These are phyloP conservation scores for Pistacia integerrima DNA, from an alignment of 345 rosid genomes.

Conservation along the genomic window DNA sequence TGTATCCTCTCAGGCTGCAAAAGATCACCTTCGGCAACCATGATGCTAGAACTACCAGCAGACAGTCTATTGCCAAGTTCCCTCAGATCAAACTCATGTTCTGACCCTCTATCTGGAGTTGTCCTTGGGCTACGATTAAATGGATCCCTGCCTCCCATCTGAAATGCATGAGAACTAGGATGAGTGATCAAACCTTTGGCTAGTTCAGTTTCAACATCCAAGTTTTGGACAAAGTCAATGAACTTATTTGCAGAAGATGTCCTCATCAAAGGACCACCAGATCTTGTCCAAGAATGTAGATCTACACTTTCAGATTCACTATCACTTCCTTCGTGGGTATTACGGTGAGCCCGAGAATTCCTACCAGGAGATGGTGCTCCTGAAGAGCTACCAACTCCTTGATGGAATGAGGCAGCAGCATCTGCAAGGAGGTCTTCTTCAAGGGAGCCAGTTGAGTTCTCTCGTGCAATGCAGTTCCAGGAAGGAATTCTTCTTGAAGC, in stretches of 20 bases:
- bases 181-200: slow-evolving; percentile 47
- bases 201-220: slow-evolving; percentile 59
- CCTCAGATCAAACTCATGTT: slow-evolving; percentile 45
- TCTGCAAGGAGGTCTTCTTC: slow-evolving; percentile 61
- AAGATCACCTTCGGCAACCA: slow-evolving; percentile 80
- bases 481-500: slow-evolving; percentile 95
- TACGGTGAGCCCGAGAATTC: slow-evolving; percentile 42
- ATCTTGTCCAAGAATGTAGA: slow-evolving; percentile 83
- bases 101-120: slow-evolving; percentile 49
- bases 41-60: slow-evolving; percentile 49
- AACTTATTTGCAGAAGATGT: slow-evolving; percentile 85
- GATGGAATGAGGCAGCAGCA: slow-evolving; percentile 43
- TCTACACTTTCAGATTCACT: slow-evolving; percentile 81
- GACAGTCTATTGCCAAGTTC: slow-evolving; percentile 38
- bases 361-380: slow-evolving; percentile 45
- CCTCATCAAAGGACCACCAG: slow-evolving; percentile 99
- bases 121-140: slow-evolving; percentile 40
- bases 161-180: slow-evolving; percentile 44
- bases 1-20: slow-evolving; percentile 69
- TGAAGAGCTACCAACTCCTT: slow-evolving; percentile 42
- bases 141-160: slow-evolving; percentile 47
- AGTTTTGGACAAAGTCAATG: slow-evolving; percentile 71
- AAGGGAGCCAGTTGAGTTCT: slow-evolving; percentile 91
- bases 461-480: slow-evolving; percentile 94
- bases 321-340: slow-evolving; percentile 72